Evolutionary conservation across 768 basidiomycete genomes (phyloP).

Genomic region (Arthromyces matolae): DNA sequence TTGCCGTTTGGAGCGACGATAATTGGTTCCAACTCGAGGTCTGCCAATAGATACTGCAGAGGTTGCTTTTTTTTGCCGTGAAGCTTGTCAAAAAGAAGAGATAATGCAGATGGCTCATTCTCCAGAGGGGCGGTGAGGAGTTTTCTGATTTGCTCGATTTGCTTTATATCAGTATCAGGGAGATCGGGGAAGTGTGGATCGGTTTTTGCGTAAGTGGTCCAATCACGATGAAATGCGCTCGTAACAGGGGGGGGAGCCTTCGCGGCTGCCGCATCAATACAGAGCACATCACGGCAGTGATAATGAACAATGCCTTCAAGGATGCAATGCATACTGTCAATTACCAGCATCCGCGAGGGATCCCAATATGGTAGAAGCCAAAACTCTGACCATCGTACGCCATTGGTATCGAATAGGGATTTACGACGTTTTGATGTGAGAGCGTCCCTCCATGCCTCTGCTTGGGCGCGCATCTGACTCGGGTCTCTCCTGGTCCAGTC

Average conservation of each 20-base stretch:
- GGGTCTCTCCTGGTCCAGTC: conserved; percentile 15
- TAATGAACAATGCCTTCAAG: conserved; percentile 21
- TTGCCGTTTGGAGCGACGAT: neutral
- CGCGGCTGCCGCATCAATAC: conserved; percentile 11
- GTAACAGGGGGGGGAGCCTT: conserved; percentile 1
- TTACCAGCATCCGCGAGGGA: conserved; percentile 23
- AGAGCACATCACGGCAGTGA: conserved; percentile 9
- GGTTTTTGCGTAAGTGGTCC: neutral
- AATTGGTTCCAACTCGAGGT: neutral
- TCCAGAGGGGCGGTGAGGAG: conserved; percentile 3
- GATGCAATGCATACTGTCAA: too few species aligned
- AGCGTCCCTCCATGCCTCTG: conserved; percentile 20
- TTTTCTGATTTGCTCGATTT: conserved; percentile 6
- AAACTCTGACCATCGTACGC: too few species aligned
- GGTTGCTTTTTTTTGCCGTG: too few species aligned
- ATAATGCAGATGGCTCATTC: neutral
- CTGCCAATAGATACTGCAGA: conserved; percentile 1
- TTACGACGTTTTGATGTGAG: conserved; percentile 9
- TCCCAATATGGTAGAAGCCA: conserved; percentile 30
- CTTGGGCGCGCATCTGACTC: conserved; percentile 10
- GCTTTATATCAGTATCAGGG: conserved; percentile 7
- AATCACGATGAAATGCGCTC: conserved; percentile 6
- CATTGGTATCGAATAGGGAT: conserved; percentile 22
- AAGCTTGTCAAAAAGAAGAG: neutral
- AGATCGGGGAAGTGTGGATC: neutral